Percentiles rank a stretch among this genome's conserved stretches.
These are phyloP conservation scores for Chalciporus sphaerocephalus DNA, from an alignment of 768 basidiomycete species.

Conservation along the genomic window DNA sequence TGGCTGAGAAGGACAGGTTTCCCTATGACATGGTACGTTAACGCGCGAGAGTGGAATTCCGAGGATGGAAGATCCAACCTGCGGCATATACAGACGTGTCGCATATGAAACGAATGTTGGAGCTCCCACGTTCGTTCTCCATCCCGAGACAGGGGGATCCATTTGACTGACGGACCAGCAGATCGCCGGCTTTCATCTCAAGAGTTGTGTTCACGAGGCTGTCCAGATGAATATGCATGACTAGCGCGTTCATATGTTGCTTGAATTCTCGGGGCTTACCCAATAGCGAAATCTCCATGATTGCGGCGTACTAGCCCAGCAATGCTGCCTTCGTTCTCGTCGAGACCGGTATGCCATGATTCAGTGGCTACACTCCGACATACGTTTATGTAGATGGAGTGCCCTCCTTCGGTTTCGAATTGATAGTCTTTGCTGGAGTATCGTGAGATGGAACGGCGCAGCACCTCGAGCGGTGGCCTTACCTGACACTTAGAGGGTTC, in stretches of 20 bases:
- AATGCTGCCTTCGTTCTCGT: constrained; percentile 45
- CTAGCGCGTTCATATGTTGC: neutral
- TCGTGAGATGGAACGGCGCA: constrained; percentile 3
- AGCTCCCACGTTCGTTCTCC: constrained; percentile 46
- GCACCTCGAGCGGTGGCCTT: constrained; percentile 11
- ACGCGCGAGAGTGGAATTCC: neutral
- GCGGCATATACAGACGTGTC: constrained; percentile 56
- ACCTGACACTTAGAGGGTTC: constrained; percentile 58
- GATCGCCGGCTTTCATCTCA: constrained; percentile 44
- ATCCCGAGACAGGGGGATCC: constrained; percentile 63
- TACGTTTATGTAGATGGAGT: constrained; percentile 54
- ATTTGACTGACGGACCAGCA: constrained; percentile 52
- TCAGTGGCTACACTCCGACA: constrained; percentile 57
- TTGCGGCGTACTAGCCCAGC: constrained; percentile 58
- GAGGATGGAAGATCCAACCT: constrained; percentile 31
- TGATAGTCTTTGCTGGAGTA: constrained; percentile 59
- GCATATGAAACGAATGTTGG: constrained; percentile 75
- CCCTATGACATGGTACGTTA: constrained; percentile 28
- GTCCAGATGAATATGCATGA: neutral
- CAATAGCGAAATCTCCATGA: constrained; percentile 69
- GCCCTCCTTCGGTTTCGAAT: constrained; percentile 44
- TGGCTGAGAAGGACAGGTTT: constrained; percentile 57
- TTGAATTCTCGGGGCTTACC: constrained; percentile 42
- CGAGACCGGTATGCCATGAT: constrained; percentile 53
- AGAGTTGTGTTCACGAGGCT: constrained; percentile 58